phyloP scores from a whole-genome alignment of 306 rosid genomes.

The Sophora flavescens region DNA sequence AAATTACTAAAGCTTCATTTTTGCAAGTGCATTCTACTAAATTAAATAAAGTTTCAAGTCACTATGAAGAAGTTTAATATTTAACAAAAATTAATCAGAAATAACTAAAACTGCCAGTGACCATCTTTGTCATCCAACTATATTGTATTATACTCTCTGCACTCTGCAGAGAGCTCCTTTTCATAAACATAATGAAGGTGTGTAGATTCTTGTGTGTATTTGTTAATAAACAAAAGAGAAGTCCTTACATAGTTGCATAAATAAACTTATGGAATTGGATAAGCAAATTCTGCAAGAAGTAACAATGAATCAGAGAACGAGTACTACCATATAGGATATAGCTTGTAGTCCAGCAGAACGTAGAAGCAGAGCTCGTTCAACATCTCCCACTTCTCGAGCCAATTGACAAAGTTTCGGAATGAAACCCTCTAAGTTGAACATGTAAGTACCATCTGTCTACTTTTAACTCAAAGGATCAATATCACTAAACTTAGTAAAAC shows the following conservation, averaged over 20 bases:
- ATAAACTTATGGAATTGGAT: constrained; percentile 23
- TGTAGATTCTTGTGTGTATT: constrained; percentile 36
- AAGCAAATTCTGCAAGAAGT: constrained; percentile 25
- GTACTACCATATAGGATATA: constrained; percentile 78
- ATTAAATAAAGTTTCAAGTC: constrained; percentile 25
- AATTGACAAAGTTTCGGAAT: constrained; percentile 93
- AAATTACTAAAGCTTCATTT: constrained; percentile 1
- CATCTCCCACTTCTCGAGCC: constrained; percentile 86
- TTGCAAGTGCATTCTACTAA: constrained; percentile 1
- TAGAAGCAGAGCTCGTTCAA: constrained; percentile 68
- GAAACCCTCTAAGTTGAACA: constrained; percentile 97
- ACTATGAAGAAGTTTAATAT: constrained; percentile 36
- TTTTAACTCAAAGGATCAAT: constrained; percentile 64
- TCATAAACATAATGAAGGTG: constrained; percentile 9
- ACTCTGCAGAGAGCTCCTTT: constrained; percentile 30
- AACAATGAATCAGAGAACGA: constrained; percentile 39
- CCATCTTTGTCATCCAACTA: constrained; percentile 28
- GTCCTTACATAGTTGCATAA: constrained; percentile 10
- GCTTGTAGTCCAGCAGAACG: constrained; percentile 87
- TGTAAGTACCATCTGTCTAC: constrained; percentile 89
- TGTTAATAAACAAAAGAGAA: constrained; percentile 36
- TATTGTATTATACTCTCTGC: constrained; percentile 17
- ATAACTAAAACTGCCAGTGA: constrained; percentile 30
- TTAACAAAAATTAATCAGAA: not conserved
- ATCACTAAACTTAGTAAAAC: constrained; percentile 47